phyloP scores from a whole-genome alignment of 768 basidiomycete species.

The Phaeotremella fagi region DNA sequence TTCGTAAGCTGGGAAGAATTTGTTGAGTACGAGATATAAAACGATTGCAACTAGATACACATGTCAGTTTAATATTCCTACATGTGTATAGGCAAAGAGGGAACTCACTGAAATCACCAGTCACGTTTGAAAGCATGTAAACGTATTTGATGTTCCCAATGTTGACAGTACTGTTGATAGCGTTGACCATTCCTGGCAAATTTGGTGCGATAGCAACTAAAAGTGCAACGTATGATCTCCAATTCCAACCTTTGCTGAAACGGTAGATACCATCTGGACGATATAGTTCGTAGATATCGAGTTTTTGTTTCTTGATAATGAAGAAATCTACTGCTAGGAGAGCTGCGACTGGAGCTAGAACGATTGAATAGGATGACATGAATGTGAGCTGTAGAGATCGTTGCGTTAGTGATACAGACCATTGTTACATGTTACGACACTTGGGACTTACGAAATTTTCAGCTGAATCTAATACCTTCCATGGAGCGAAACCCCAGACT shows the following conservation, averaged over 20 bases:
- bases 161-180: conserved; percentile 21
- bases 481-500: conserved; percentile 34
- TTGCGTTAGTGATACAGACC: no score
- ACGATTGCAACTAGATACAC: conserved; percentile 17
- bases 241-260: conserved; percentile 40
- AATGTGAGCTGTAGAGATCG: conserved; percentile 27
- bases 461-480: conserved; percentile 36
- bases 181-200: conserved; percentile 40
- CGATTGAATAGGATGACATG: conserved; percentile 38
- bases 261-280: conserved; percentile 33
- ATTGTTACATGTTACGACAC: no score
- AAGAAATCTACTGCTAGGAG: conserved; percentile 35
- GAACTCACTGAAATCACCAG: conserved; percentile 25
- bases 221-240: conserved; percentile 34
- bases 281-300: conserved; percentile 37
- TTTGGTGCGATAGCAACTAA: conserved; percentile 37
- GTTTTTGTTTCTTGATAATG: conserved; percentile 21
- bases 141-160: conserved; percentile 23
- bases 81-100: neutral
- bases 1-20: conserved; percentile 28
- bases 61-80: neutral
- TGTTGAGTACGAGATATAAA: conserved; percentile 19
- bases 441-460: conserved; percentile 19
- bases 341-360: conserved; percentile 39
- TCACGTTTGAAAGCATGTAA: conserved; percentile 29